Evolutionary conservation across 2,329 filamentous ascomycete species (phyloP).

Genomic region (Claviceps sp.): DNA sequence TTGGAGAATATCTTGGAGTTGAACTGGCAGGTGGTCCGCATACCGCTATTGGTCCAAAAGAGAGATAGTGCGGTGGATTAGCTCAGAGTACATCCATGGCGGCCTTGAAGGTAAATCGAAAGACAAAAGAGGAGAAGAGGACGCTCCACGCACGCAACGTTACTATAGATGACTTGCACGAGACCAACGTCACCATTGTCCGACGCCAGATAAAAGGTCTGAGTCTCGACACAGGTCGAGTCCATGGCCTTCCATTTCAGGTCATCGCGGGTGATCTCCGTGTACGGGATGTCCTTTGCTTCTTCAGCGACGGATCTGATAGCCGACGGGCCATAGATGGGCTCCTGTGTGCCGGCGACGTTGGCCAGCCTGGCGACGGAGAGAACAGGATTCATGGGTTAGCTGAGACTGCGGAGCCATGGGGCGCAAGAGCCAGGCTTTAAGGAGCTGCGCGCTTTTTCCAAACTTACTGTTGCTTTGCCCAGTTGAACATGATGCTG

Average conservation of each 20-base stretch:
- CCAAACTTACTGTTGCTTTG: conserved; percentile 66
- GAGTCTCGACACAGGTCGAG: conserved; percentile 83
- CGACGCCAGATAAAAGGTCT: conserved; percentile 81
- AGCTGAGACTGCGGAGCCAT: conserved; percentile 5
- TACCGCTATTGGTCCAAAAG: conserved; percentile 45
- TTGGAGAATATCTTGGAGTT: conserved; percentile 83
- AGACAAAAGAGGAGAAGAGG: background rate
- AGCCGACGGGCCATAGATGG: conserved; percentile 81
- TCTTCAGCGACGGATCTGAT: conserved; percentile 78
- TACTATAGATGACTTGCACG: conserved; percentile 93
- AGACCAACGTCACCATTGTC: conserved; percentile 66
- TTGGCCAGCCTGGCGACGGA: conserved; percentile 43
- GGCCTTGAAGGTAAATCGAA: background rate
- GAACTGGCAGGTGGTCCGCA: conserved; percentile 86
- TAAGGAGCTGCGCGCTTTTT: background rate
- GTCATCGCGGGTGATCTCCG: conserved; percentile 63
- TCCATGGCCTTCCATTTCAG: conserved; percentile 72
- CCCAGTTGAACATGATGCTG: conserved; percentile 76
- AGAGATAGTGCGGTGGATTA: background rate
- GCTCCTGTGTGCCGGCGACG: conserved; percentile 91
- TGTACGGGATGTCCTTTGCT: conserved; percentile 63
- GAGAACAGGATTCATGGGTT: conserved; percentile 4
- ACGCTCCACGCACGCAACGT: conserved; percentile 59
- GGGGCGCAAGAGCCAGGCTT: background rate
- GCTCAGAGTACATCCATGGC: background rate